Evolutionary conservation across 2,329 filamentous ascomycete species (phyloP).

Genomic region (Onygenales sp.): DNA sequence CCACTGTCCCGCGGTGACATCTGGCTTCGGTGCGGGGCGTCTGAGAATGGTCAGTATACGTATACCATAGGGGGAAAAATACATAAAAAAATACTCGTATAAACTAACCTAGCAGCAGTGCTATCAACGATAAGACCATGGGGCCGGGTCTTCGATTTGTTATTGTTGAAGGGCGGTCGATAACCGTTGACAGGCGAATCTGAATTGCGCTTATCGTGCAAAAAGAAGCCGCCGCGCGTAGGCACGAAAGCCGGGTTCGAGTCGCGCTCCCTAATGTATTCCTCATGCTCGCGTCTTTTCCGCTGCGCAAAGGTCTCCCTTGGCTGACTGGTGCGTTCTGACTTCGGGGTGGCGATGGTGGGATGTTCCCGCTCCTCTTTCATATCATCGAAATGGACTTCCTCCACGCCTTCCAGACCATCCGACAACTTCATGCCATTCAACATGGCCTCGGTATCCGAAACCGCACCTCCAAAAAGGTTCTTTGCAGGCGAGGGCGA

Average conservation of each 20-base stretch:
- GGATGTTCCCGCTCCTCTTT: conserved; percentile 18
- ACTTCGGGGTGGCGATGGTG: conserved; percentile 28
- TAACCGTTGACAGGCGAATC: conserved; percentile 71
- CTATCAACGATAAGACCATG: conserved; percentile 39
- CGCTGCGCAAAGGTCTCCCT: conserved; percentile 57
- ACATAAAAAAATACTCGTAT: neutral
- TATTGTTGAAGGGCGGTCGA: conserved; percentile 31
- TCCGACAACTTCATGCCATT: conserved; percentile 46
- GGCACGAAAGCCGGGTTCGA: conserved; percentile 89
- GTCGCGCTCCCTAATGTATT: conserved; percentile 79
- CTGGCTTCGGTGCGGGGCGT: conserved; percentile 30
- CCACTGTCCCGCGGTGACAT: conserved; percentile 66
- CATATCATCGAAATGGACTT: conserved; percentile 44
- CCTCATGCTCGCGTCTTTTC: conserved; percentile 77
- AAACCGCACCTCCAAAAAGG: conserved; percentile 29
- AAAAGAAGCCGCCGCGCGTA: conserved; percentile 89
- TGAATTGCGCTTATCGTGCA: conserved; percentile 82
- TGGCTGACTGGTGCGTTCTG: conserved; percentile 23
- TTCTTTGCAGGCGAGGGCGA: conserved; percentile 23
- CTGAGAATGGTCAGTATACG: conserved; percentile 19
- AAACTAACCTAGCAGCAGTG: conserved; percentile 33
- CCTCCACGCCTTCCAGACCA: conserved; percentile 27
- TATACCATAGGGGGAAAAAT: conserved; percentile 17
- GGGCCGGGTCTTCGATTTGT: conserved; percentile 46
- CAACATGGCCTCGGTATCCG: conserved; percentile 54